These are phyloP conservation scores for Metschnikowia lochheadii DNA, from an alignment of 805 yeast species.

Conservation along the genomic window DNA sequence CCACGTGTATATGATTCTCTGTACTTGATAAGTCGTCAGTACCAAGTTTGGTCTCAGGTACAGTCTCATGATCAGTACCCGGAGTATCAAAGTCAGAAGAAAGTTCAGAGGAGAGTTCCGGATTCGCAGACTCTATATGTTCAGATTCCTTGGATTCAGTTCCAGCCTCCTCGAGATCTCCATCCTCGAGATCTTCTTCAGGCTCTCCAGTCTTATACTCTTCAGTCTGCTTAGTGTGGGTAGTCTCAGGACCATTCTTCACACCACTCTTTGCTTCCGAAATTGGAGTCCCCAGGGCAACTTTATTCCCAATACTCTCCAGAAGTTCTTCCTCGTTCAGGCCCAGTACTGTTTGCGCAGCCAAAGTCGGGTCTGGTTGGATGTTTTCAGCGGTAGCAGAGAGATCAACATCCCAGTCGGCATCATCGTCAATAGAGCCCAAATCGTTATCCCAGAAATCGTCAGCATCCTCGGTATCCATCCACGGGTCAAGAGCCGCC, in stretches of 20 bases:
- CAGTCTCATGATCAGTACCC: no score
- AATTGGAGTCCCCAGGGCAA: no score
- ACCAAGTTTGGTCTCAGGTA: not conserved
- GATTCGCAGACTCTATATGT: no score
- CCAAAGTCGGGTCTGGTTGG: not conserved
- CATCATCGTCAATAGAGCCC: constrained; percentile 8
- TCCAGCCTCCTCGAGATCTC: not conserved
- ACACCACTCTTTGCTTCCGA: no score
- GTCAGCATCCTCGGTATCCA: constrained; percentile 10
- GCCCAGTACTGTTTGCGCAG: not conserved
- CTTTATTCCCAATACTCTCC: no score
- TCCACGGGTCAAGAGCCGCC: constrained; percentile 3
- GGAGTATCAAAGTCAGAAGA: no score
- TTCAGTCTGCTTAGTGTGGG: no score
- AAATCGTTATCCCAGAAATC: constrained; percentile 14
- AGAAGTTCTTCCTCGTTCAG: not conserved
- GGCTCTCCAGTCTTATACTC: not conserved
- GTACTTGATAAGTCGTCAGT: not conserved
- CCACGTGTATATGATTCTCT: no score
- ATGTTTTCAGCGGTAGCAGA: not conserved
- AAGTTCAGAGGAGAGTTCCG: not conserved
- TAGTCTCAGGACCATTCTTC: no score
- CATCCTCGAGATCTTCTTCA: not conserved
- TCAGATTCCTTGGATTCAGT: no score
- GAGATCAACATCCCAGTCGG: not conserved